These are phyloP conservation scores for Amanita phalloides DNA, from an alignment of 768 basidiomycete species.

Conservation along the genomic window DNA sequence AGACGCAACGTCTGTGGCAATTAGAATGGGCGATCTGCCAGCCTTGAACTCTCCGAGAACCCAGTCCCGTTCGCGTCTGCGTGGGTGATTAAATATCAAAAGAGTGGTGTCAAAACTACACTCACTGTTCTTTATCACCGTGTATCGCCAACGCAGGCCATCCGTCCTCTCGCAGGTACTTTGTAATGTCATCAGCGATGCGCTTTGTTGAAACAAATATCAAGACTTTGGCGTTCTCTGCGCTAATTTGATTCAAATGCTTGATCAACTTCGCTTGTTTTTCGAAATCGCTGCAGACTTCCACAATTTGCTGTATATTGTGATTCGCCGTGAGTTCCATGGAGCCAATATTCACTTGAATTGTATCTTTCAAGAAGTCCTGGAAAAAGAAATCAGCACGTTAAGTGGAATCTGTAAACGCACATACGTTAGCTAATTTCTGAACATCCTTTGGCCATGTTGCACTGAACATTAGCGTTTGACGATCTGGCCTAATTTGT, in stretches of 20 bases:
- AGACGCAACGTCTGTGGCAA: slow-evolving; percentile 98
- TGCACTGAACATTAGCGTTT: slow-evolving; percentile 98
- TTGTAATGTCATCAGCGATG: slow-evolving; percentile 97
- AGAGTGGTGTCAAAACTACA: slow-evolving; percentile 8
- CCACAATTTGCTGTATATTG: slow-evolving; percentile 93
- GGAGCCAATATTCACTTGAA: slow-evolving; percentile 98
- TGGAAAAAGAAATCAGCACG: slow-evolving; percentile 14
- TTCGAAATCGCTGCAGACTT: slow-evolving; percentile 95
- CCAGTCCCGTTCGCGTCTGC: slow-evolving; percentile 96
- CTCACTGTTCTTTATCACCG: slow-evolving; percentile 97
- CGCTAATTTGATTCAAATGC: slow-evolving; percentile 92
- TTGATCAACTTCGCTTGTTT: slow-evolving; percentile 95
- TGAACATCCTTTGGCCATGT: slow-evolving; percentile 99
- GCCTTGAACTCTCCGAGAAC: slow-evolving; percentile 97
- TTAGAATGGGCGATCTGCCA: slow-evolving; percentile 92
- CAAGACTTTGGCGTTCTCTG: slow-evolving; percentile 96
- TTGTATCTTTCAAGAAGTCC: slow-evolving; percentile 95
- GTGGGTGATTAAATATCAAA: not conserved
- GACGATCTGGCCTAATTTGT: slow-evolving; percentile 96
- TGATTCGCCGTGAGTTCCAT: slow-evolving; percentile 98
- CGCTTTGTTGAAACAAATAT: slow-evolving; percentile 98
- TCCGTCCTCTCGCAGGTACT: slow-evolving; percentile 93
- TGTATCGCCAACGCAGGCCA: slow-evolving; percentile 99
- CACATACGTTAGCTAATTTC: slow-evolving; percentile 76
- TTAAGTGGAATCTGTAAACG: not conserved